phyloP scores from a whole-genome alignment of 352 stramenopile species.

The Thraustochytrium sp. region DNA sequence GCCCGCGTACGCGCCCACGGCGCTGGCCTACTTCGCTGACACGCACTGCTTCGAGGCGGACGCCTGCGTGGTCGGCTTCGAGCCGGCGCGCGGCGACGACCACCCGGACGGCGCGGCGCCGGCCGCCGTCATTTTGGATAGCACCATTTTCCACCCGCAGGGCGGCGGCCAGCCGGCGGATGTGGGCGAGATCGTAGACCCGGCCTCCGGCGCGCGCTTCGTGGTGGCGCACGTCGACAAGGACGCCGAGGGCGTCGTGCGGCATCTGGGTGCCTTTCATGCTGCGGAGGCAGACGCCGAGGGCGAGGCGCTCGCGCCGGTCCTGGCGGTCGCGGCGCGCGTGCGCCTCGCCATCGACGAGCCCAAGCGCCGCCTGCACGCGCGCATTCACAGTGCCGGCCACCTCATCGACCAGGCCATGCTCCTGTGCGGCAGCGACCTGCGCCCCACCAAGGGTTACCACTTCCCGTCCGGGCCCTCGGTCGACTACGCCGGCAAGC shows the following conservation, averaged over 20 bases:
- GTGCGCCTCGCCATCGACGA: conserved; percentile 57
- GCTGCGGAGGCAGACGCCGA: no score
- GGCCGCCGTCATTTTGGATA: conserved; percentile 54
- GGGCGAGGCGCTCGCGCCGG: background rate
- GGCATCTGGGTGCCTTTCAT: conserved; percentile 52
- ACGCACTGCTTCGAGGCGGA: conserved; percentile 47
- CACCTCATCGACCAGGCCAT: conserved; percentile 70
- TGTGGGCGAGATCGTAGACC: conserved; percentile 51
- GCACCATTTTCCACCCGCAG: conserved; percentile 69
- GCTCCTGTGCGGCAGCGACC: conserved; percentile 50
- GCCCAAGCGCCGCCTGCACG: conserved; percentile 49
- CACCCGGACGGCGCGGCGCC: background rate
- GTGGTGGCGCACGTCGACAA: conserved; percentile 40
- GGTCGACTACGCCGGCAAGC: conserved; percentile 60
- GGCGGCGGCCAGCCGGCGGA: conserved; percentile 70
- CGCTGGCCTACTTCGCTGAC: conserved; percentile 48
- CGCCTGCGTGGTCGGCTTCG: conserved; percentile 34
- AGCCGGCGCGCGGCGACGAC: no score
- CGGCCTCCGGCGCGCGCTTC: background rate
- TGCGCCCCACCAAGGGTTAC: conserved; percentile 65
- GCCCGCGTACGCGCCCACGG: background rate
- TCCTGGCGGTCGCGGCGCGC: conserved; percentile 42
- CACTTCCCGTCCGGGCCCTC: conserved; percentile 68
- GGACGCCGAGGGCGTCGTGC: conserved; percentile 46
- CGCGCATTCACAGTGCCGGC: conserved; percentile 68